Base-by-base conservation (phyloP, 2,329 filamentous ascomycete species). In the Talaromyces sp. region DNA sequence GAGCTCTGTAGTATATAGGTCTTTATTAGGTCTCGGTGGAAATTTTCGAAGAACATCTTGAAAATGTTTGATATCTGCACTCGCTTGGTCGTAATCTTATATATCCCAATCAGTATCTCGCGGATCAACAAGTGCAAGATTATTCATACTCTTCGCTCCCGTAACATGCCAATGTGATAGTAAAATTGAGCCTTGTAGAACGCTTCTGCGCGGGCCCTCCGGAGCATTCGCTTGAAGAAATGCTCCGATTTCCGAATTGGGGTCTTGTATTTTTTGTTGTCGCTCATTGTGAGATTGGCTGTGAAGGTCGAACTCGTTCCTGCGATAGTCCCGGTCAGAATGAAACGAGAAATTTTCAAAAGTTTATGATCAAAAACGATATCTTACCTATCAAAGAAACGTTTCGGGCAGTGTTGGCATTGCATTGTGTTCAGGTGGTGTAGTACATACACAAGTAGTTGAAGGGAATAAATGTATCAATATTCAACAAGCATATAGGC, bases 1-100 rank as follows among this genome's bases (percentile, higher is more conserved):
- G 16, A 67, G 67, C 47, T 70, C 70, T 6, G 69, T 62, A 10
- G 62, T 66, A 35, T 63, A 47, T 10, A 64, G 70, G 45, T 73
- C 73, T 47, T 72, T 70, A 62, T 73, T 70, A 22, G 67, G 68
- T 56, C 71, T 69, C 7, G 72, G 71, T 9, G 73, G 72, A 16
- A 73, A 74, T 7, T 70, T 52, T 19, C 72, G 71, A n/a, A 74
- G 49, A 9, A 67, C 70, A 64, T 74, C 71, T 37, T 73, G 68
- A 19, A 72, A 73, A 47, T 62, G 73, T 47, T 68, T 69, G 22
- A 74, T 67, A 4, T 69, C 71, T 1, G 66, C 45, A 22, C 47
- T 62, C 37, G 45, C 52, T 41, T 58, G 24, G 13, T 63, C 61
- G 31, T 47, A 35, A n/a, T 57, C 61, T 63, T 2, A 27, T 39